Evolutionary conservation across 768 basidiomycete genomes (phyloP).

Genomic region (Mrakia gelida): DNA sequence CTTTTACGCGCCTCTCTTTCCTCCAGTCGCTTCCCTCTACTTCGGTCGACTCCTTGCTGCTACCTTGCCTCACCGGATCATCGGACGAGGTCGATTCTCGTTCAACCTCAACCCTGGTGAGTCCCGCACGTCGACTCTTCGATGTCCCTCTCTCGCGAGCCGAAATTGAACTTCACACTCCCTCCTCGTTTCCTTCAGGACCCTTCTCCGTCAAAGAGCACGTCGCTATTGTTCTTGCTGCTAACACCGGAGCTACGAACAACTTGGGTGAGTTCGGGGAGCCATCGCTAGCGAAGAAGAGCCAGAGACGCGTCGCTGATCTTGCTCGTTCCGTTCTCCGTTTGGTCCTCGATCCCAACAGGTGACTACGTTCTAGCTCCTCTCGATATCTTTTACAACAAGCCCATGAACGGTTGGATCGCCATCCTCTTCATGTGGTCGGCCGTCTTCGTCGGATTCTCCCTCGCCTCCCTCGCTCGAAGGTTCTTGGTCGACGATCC

Average conservation of each 20-base stretch:
- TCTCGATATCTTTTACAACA: slow-evolving; percentile 11
- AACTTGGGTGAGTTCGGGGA: neutral
- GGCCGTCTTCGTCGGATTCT: neutral
- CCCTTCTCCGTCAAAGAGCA: slow-evolving; percentile 18
- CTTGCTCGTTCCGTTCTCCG: too few species aligned
- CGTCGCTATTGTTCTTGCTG: slow-evolving; percentile 18
- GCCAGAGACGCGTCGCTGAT: neutral
- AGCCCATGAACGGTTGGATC: slow-evolving; percentile 24
- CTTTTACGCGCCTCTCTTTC: neutral
- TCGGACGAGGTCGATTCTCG: neutral
- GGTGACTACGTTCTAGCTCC: neutral
- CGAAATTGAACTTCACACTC: too few species aligned
- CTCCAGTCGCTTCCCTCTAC: slow-evolving; percentile 14
- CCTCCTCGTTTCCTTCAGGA: too few species aligned
- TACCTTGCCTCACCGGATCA: neutral
- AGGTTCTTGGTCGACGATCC: slow-evolving; percentile 17
- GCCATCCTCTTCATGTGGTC: slow-evolving; percentile 21
- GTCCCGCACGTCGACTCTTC: neutral
- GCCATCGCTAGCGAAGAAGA: neutral
- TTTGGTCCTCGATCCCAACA: too few species aligned
- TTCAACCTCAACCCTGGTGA: slow-evolving; percentile 9
- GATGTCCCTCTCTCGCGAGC: too few species aligned
- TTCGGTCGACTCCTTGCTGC: slow-evolving; percentile 20
- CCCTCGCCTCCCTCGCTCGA: slow-evolving; percentile 14
- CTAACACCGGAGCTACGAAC: slow-evolving; percentile 21